phyloP scores from a whole-genome alignment of 1,284 basidiomycete genomes.

The Xerocomus amazonicus region DNA sequence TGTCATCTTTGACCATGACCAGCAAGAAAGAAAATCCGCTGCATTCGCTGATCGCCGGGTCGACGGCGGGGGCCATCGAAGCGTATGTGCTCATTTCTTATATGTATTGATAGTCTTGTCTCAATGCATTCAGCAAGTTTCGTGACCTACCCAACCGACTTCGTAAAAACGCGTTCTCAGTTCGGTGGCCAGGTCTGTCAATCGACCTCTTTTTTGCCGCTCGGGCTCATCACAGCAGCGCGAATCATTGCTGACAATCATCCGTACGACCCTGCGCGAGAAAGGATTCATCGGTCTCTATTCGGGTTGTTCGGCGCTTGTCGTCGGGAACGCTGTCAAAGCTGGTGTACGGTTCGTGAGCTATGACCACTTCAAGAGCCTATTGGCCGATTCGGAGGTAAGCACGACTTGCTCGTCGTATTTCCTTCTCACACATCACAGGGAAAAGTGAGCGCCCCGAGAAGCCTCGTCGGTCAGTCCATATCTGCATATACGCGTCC shows the following conservation, averaged over 20 bases:
- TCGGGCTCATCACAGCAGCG: constrained; percentile 13
- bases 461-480: constrained; percentile 74
- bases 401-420: not conserved
- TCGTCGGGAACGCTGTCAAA: constrained; percentile 88
- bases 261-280: constrained; percentile 64
- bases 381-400: constrained; percentile 82
- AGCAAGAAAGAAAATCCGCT: constrained; percentile 73
- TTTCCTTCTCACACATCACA: constrained; percentile 30
- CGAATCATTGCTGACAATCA: constrained; percentile 63
- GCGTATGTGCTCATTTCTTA: constrained; percentile 56
- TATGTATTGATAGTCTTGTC: not conserved
- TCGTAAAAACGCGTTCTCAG: constrained; percentile 83
- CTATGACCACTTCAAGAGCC: constrained; percentile 90
- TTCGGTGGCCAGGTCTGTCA: constrained; percentile 67
- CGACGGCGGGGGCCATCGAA: constrained; percentile 93
- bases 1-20: constrained; percentile 10
- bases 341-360: constrained; percentile 94
- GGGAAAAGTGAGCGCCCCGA: constrained; percentile 86
- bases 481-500: not conserved
- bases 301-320: constrained; percentile 81
- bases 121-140: constrained; percentile 51
- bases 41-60: constrained; percentile 83
- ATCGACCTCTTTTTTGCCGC: not conserved
- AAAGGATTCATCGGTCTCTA: constrained; percentile 80
- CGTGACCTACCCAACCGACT: constrained; percentile 90